These are phyloP conservation scores for Corynascus novoguineensis DNA, from an alignment of 495 filamentous ascomycete genomes.

Conservation along the genomic window DNA sequence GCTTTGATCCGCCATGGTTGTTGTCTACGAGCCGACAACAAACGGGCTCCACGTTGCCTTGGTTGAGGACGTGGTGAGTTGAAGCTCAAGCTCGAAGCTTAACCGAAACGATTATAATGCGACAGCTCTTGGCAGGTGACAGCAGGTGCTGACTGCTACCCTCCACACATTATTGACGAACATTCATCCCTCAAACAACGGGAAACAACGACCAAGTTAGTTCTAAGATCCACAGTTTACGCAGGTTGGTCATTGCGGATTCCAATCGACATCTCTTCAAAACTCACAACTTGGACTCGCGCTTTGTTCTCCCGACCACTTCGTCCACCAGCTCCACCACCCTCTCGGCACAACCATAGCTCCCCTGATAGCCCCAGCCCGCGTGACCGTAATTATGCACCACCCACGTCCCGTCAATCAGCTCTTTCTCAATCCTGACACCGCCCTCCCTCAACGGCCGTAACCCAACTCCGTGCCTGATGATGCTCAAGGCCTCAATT, in stretches of 20 bases:
- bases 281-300: constrained; percentile 15
- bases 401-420: constrained; percentile 60
- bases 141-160: background rate
- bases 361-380: constrained; percentile 86
- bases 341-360: constrained; percentile 73
- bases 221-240: no score
- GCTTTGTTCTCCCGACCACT: constrained; percentile 21
- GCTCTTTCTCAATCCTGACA: constrained; percentile 77
- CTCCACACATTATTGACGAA: no score
- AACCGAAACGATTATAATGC: background rate
- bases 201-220: no score
- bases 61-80: constrained; percentile 18
- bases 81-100: background rate
- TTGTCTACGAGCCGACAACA: background rate
- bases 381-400: constrained; percentile 98
- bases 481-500: constrained; percentile 71
- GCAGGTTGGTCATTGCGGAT: no score
- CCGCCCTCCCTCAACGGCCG: constrained; percentile 71
- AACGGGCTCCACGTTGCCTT: background rate
- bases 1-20: constrained; percentile 13
- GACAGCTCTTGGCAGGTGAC: background rate
- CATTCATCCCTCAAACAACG: background rate
- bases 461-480: constrained; percentile 84
- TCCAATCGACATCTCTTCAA: background rate
- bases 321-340: constrained; percentile 68